phyloP scores from a whole-genome alignment of 2,329 filamentous ascomycete genomes.

The Claviceps arundinis region DNA sequence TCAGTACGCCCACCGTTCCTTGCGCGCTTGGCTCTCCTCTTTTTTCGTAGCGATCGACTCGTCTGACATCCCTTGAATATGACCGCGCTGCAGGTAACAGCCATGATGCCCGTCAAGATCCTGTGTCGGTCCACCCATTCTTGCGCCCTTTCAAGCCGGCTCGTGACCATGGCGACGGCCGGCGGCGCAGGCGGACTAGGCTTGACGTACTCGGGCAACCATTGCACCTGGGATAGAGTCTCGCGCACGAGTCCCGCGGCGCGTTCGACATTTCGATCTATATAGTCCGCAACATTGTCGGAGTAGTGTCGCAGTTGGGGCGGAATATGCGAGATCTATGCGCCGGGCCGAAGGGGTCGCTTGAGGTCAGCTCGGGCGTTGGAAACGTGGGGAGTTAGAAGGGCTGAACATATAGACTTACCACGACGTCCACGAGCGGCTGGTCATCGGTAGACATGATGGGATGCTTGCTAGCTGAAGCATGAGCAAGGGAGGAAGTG shows the following conservation, averaged over 20 bases:
- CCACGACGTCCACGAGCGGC: slow-evolving; percentile 57
- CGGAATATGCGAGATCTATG: slow-evolving; percentile 38
- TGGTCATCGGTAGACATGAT: slow-evolving; percentile 70
- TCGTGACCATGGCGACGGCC: slow-evolving; percentile 21
- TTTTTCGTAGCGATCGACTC: slow-evolving; percentile 47
- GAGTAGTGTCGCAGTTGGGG: slow-evolving; percentile 59
- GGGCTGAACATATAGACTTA: slow-evolving; percentile 28
- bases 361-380: slow-evolving; percentile 1
- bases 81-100: slow-evolving; percentile 57
- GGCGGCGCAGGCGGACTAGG: slow-evolving; percentile 35
- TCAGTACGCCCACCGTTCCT: slow-evolving; percentile 76
- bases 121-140: slow-evolving; percentile 64
- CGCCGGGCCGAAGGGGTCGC: neutral
- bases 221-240: slow-evolving; percentile 50
- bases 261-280: slow-evolving; percentile 69
- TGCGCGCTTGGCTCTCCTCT: slow-evolving; percentile 63
- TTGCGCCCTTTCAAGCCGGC: slow-evolving; percentile 40
- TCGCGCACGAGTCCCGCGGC: slow-evolving; percentile 60
- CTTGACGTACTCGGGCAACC: slow-evolving; percentile 59
- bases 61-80: slow-evolving; percentile 38
- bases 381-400: neutral
- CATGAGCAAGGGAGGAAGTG: neutral
- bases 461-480: slow-evolving; percentile 8
- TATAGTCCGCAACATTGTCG: slow-evolving; percentile 59
- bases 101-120: slow-evolving; percentile 55